Evolutionary conservation across 2,329 filamentous ascomycete species (phyloP), one percentile per base, ranked within the genome.

Genomic region (Colletotrichum neosansevieriae): DNA sequence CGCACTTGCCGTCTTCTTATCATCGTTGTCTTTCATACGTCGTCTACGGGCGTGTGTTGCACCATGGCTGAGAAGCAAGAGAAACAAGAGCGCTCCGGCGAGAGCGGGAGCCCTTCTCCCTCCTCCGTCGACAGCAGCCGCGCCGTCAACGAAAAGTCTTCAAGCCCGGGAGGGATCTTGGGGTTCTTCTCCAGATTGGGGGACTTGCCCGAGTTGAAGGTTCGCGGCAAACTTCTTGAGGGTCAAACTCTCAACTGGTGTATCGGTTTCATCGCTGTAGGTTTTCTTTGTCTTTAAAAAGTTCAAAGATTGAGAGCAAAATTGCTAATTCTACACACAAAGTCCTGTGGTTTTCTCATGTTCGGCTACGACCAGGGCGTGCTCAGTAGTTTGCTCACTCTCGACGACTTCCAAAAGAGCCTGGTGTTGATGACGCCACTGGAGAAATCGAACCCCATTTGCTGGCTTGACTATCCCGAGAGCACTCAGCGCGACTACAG

Each of bases 351-450:
- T 1, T 76, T 76, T 60, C 71, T 75, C 54, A 75, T 75, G 73
- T 75, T 76, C 44, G 73, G 74, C 13, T 75, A 76, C 44, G 75
- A 76, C 21, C 74, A 76, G 54, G 57, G 75, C 10, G 76, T 77
- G 1, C 62, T 77, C 9, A 73, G 72, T n/a, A 73, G 72, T 7
- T 71, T 75, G 2, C 71, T 76, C 21, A 75, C 73, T 21, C 70
- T 75, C 38, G 73, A 75, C 34, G 70, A 72, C 64, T 76, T 76
- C 53, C 74, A 75, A 51, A 71, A 71, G 62, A 72, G 71, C 24
- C 54, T 73, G 7, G 61, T 69, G 6, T 58, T 76, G 13, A 76
- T 75, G 74, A 75, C 74, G 21, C 74, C 74, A 4, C 70, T 72
- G 15, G 73, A 75, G 4, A 34, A 67, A 47, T 71, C 71, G 5